Evolutionary conservation across 2,329 filamentous ascomycete species (phyloP), one percentile per base, ranked within the genome.

Genomic region (Trichoderma hamatum): DNA sequence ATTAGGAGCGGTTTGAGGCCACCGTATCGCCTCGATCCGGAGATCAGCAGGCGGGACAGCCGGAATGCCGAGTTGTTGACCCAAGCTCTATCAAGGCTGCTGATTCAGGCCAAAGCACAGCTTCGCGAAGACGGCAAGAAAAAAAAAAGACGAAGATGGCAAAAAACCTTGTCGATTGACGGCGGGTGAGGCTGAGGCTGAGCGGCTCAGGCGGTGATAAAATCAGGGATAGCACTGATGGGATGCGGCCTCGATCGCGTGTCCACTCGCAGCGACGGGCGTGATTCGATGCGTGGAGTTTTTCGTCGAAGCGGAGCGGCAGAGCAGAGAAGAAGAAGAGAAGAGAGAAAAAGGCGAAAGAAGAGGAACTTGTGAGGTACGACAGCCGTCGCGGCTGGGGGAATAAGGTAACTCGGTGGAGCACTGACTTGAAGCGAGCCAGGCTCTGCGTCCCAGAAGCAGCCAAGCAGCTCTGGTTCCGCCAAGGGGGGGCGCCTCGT

Each of bases 321-420:
- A 58, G 51, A 58, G 51, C 11, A 24, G n/a, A 59, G 28, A 54
- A 21, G 28, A 60, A 59, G 46, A 24, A 21, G 28, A 30, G 24
- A n/a, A 30, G 19, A 19, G 30, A 19, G 32, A 54, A 43, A 43
- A 51, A 66, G 65, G 63, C 64, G 67, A 69, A 43, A 43, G 67
- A 69, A 36, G 34, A 54, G 59, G 46, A 64, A 64, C 59, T 39
- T 69, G 60, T 43, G 52, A 69, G 56, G 68, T 67, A 60, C 62
- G 43, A 63, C 39, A 43, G 39, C 39, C 55, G 67, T 64, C 59
- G 67, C 58, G 67, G 67, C 58, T 64, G 67, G 59, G 58, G 67
- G 67, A 66, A 67, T 67, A 59, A 67, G 65, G 65, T 67, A 67
- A 66, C 34, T 63, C 59, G 56, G 67, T 68, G 67, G 67, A 68